Evolutionary conservation across 805 yeast species (phyloP).

Genomic region (Brettanomyces naardenensis): DNA sequence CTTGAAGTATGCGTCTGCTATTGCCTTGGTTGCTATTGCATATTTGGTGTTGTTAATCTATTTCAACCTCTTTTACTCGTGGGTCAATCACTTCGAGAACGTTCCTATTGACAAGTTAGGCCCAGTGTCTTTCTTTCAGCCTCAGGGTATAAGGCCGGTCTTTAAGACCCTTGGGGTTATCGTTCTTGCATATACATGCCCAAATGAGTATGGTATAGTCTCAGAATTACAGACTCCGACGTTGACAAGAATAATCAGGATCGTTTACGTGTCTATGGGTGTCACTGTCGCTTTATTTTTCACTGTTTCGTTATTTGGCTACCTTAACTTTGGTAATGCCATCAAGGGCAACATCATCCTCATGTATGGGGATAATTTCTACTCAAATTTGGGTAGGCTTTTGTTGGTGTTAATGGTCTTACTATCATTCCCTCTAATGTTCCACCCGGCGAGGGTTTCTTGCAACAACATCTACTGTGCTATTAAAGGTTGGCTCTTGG

Average conservation of each 20-base stretch:
- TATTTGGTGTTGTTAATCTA: constrained; percentile 53
- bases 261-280: constrained; percentile 39
- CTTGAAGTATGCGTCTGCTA: constrained; percentile 60
- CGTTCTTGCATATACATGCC: constrained; percentile 77
- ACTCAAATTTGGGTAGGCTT: constrained; percentile 47
- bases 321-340: constrained; percentile 62
- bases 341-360: constrained; percentile 62
- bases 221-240: constrained; percentile 56
- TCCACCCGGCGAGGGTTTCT: constrained; percentile 75
- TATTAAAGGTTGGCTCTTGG: constrained; percentile 3
- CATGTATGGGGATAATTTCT: constrained; percentile 49
- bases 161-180: constrained; percentile 65
- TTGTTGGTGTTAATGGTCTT: constrained; percentile 65
- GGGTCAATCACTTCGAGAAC: constrained; percentile 26
- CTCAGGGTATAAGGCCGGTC: constrained; percentile 35
- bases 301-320: constrained; percentile 61
- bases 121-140: constrained; percentile 30
- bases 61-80: constrained; percentile 33
- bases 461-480: constrained; percentile 47
- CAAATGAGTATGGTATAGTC: constrained; percentile 70
- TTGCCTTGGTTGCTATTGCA: constrained; percentile 59
- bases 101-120: constrained; percentile 38
- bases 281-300: constrained; percentile 53
- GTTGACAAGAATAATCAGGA: constrained; percentile 36
- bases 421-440: constrained; percentile 71